Base-by-base conservation (phyloP, 495 filamentous ascomycete genomes). In the Thermochaetoides thermophila region DNA sequence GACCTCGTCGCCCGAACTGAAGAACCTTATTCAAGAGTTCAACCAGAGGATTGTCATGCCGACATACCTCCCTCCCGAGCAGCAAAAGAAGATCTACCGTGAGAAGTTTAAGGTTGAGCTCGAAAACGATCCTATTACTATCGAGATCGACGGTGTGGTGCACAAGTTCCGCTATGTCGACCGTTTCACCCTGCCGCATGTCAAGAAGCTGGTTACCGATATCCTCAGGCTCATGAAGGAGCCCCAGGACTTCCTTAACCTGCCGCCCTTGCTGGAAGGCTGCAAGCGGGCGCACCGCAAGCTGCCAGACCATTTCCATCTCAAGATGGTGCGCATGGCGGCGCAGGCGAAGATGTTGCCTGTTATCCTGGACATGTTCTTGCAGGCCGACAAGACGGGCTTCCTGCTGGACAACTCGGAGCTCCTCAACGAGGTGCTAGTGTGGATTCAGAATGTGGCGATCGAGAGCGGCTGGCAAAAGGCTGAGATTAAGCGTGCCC, bases 41-140 rank as follows among this genome's bases (percentile, higher is more conserved):
- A 73, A 75, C 37, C 44, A 66, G 37, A 62, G 74, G 29, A 56
- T 78, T 47, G 73, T 86, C 52, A 63, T 84, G 10, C 76, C 78
- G 1, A 43, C 56, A 6, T 71, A 72, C 43, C 69, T 86, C 3
- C 44, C 57, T n/a, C 31, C 38, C 9, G 57, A 56, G 2, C 74
- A 81, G 43, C 61, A 60, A 42, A 62, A 61, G 30, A 62, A 66
- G 29, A 57, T 81, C 34, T 71, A 63, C 60, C 57, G 58, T 17
- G 26, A 46, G 19, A 64, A 57, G 27, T 61, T 74, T 46, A 54
- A 65, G 40, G 52, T 61, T 29, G 43, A 52, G 31, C 64, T 85
- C 27, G 42, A 59, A 11, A 45, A 62, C 3, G 69, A 83, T 37
- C 76, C 76, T 7, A 55, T 79, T 29, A 68, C 46, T 28, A 66